phyloP scores from a whole-genome alignment of 306 rosid genomes.

The Medicago arabica region DNA sequence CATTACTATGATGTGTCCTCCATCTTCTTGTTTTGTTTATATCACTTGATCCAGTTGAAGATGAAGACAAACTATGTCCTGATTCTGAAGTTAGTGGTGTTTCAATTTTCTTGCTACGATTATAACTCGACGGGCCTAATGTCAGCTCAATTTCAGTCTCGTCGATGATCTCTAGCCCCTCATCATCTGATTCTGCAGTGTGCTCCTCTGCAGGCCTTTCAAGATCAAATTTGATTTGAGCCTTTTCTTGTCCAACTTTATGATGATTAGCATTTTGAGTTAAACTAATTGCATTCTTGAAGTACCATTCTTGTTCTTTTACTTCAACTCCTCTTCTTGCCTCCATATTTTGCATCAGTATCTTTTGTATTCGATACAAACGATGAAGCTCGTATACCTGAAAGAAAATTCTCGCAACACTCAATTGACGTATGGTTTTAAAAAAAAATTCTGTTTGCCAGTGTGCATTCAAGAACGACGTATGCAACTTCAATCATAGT shows the following conservation, averaged over 20 bases:
- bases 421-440: background rate
- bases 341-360: conserved; percentile 68
- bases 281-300: conserved; percentile 54
- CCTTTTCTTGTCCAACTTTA: conserved; percentile 42
- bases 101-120: conserved; percentile 60
- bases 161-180: conserved; percentile 59
- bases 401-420: background rate
- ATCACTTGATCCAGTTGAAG: conserved; percentile 83
- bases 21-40: conserved; percentile 55
- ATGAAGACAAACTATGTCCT: conserved; percentile 78
- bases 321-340: conserved; percentile 48
- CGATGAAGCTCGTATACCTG: conserved; percentile 94
- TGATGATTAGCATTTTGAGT: conserved; percentile 46
- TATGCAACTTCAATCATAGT: too few species aligned
- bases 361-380: conserved; percentile 78
- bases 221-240: conserved; percentile 62
- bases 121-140: conserved; percentile 83
- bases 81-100: conserved; percentile 72
- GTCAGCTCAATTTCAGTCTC: conserved; percentile 88
- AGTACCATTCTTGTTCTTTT: conserved; percentile 54
- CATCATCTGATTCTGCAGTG: conserved; percentile 56
- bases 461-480: too few species aligned
- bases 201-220: conserved; percentile 64
- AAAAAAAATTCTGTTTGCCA: background rate
- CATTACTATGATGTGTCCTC: conserved; percentile 20